Percentiles rank a stretch among this genome's conserved stretches.
phyloP scores from a whole-genome alignment of 768 basidiomycete species.

The Dioszegia hungarica region DNA sequence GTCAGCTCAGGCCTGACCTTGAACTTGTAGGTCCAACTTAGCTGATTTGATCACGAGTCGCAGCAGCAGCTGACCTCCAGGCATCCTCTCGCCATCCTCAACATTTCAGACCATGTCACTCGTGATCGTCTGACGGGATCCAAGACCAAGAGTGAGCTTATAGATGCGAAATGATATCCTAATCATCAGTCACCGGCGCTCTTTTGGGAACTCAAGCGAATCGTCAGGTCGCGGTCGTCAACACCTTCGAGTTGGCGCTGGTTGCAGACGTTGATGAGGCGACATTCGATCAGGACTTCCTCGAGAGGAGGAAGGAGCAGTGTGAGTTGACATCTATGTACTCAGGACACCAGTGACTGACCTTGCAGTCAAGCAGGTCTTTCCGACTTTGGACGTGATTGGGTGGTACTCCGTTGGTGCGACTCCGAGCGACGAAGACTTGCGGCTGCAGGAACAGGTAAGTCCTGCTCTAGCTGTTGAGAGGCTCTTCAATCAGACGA shows the following conservation, averaged over 20 bases:
- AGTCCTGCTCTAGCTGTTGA: conserved; percentile 9
- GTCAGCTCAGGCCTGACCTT: conserved; percentile 9
- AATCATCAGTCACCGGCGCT: conserved; percentile 74
- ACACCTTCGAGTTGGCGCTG: conserved; percentile 83
- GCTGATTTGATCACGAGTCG: not conserved
- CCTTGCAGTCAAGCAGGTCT: conserved; percentile 98
- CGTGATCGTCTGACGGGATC: conserved; percentile 66
- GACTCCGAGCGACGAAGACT: conserved; percentile 68
- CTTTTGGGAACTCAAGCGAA: conserved; percentile 90
- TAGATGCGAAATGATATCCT: conserved; percentile 49
- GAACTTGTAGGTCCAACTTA: not conserved
- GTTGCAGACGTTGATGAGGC: conserved; percentile 9
- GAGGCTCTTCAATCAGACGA: too few relatives aligned
- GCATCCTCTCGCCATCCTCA: conserved; percentile 92
- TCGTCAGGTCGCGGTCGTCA: conserved; percentile 93
- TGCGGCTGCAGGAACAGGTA: conserved; percentile 81
- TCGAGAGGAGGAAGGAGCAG: conserved; percentile 77
- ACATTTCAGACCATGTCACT: conserved; percentile 92
- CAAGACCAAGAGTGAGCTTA: conserved; percentile 48
- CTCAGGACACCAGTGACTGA: too few relatives aligned
- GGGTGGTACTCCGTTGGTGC: conserved; percentile 93
- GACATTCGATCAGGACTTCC: conserved; percentile 62
- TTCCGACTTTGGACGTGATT: conserved; percentile 93
- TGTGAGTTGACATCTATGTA: conserved; percentile 54
- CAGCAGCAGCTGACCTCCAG: conserved; percentile 51